Evolutionary conservation across 164 flowering plant genomes (phyloP).

Genomic region (Berberis vulgaris): DNA sequence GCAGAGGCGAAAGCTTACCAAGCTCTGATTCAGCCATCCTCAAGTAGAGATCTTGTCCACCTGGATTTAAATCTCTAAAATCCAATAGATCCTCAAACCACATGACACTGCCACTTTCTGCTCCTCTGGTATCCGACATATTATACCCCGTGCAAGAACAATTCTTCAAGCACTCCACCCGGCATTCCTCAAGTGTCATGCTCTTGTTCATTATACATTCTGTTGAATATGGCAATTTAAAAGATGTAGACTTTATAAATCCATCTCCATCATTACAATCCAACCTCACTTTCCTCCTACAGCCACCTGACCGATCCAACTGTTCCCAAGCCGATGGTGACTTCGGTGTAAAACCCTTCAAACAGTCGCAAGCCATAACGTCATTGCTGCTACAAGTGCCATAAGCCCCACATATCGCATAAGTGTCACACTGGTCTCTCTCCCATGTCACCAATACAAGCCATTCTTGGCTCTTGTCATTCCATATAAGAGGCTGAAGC

Average conservation of each 20-base stretch:
- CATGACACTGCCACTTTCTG: slow-evolving; percentile 22
- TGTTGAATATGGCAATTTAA: slow-evolving; percentile 21
- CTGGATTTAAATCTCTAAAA: slow-evolving; percentile 4
- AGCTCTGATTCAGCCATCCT: slow-evolving; percentile 21
- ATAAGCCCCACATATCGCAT: slow-evolving; percentile 4
- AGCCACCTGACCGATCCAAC: slow-evolving; percentile 3
- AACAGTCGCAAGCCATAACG: background rate
- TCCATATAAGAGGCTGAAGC: slow-evolving; percentile 5
- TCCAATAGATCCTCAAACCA: slow-evolving; percentile 27
- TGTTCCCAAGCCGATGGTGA: background rate
- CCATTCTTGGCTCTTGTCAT: slow-evolving; percentile 1
- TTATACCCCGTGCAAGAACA: slow-evolving; percentile 31
- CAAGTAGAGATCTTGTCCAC: slow-evolving; percentile 23
- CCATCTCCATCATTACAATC: slow-evolving; percentile 4
- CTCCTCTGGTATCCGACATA: slow-evolving; percentile 6
- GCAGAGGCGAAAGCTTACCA: slow-evolving; percentile 11
- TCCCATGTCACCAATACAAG: background rate
- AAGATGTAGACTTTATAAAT: slow-evolving; percentile 1
- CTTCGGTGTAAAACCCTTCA: slow-evolving; percentile 5
- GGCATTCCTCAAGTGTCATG: slow-evolving; percentile 20
- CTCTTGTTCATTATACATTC: slow-evolving; percentile 3
- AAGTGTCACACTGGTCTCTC: slow-evolving; percentile 5
- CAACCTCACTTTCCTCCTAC: slow-evolving; percentile 1
- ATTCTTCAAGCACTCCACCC: slow-evolving; percentile 17
- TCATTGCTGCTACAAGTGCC: slow-evolving; percentile 1